Percentiles rank a stretch among this genome's conserved stretches.
Evolutionary conservation across 148 eudicot genomes (phyloP).

Genomic region (Vaccinium myrtillus): DNA sequence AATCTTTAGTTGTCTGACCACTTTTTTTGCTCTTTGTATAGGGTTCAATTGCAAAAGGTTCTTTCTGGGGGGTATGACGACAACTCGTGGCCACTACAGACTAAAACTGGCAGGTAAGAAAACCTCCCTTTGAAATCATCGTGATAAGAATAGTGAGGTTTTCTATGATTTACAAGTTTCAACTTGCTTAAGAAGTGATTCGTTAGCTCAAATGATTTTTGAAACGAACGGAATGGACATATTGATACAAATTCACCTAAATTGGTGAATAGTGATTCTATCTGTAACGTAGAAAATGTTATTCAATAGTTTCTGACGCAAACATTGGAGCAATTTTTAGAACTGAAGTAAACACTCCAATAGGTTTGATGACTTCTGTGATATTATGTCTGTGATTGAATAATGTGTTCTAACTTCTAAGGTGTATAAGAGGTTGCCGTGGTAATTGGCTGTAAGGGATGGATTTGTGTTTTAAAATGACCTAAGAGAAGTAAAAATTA

Average conservation of each 20-base stretch:
- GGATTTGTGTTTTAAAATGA: not conserved
- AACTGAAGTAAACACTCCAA: not conserved
- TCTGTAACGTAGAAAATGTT: not conserved
- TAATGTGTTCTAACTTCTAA: not conserved
- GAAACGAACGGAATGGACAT: not conserved
- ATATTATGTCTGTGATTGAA: not conserved
- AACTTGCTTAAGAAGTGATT: not conserved
- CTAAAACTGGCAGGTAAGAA: conserved; percentile 75
- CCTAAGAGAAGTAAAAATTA: not conserved
- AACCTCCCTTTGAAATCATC: not conserved
- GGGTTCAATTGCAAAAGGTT: conserved; percentile 76
- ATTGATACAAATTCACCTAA: not conserved
- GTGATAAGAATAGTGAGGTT: not conserved
- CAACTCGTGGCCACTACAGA: conserved; percentile 73
- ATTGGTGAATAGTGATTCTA: not conserved
- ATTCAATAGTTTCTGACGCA: not conserved
- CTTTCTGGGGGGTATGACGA: conserved; percentile 77
- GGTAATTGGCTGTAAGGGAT: not conserved
- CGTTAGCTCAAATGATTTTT: not conserved
- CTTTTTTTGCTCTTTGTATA: conserved; percentile 26
- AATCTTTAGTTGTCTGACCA: conserved; percentile 3
- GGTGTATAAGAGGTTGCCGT: not conserved
- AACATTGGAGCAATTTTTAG: not conserved
- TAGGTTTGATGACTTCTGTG: not conserved
- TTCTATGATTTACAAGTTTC: not conserved